Evolutionary conservation across 2,329 filamentous ascomycete genomes (phyloP), one percentile per base, ranked within the genome.

Genomic region (Stemphylium lycopersici): DNA sequence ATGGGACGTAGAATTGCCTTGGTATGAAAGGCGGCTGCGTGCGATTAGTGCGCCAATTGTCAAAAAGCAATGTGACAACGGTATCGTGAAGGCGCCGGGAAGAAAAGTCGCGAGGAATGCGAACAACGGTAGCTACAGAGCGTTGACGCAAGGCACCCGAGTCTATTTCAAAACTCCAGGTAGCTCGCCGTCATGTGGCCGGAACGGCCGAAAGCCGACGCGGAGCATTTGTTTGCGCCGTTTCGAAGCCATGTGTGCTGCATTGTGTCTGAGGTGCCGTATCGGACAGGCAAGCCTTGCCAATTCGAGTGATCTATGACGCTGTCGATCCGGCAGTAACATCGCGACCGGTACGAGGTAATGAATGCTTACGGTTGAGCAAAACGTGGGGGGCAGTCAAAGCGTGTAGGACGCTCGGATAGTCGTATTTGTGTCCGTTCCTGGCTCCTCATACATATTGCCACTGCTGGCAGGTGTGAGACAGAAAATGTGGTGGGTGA

Each of bases 261-360:
- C 61, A 67, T 65, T 58, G 16, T 61, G 68, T 68, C 63, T 69
- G 65, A 65, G 61, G 52, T 68, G 67, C 67, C 67, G 65, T 56
- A 65, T 66, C 56, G 56, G 42, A 56, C 55, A 60, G 64, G 58
- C 59, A 56, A 69, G 55, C 71, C 67, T 72, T 71, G 61, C 71
- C 69, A 45, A 59, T 72, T 73, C 61, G 55, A 71, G 70, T 65
- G 59, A 61, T 66, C 67, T 51, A 73, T 74, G 71, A 74, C 71
- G 70, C 66, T 57, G 51, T 62, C 50, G 61, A 67, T 64, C 45
- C 45, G 24, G 49, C 29, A 15, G 31, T 38, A 26, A 40, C 42
- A 59, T 56, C 48, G 42, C 32, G 15, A 52, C n/a, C 13, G 24
- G 32, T 24, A 18, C 16, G 29, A 36, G n/a, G 18, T 26, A 24